Evolutionary conservation across 148 eudicot genomes (phyloP).

Genomic region (Cornus suecica): DNA sequence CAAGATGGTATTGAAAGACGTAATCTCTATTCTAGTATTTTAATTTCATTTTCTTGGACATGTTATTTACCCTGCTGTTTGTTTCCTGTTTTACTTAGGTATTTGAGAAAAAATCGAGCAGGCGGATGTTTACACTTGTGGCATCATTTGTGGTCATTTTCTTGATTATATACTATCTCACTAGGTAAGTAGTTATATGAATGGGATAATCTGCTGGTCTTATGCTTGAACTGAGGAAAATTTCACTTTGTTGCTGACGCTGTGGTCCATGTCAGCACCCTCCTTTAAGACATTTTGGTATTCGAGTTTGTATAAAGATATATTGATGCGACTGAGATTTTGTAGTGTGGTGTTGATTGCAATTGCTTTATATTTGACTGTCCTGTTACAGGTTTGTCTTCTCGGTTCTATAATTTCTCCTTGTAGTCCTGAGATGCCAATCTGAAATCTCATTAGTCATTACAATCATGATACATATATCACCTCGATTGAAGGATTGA

Average conservation of each 20-base stretch:
- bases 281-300: not conserved
- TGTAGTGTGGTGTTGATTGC: slow-evolving; percentile 9
- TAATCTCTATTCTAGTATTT: not conserved
- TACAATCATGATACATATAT: too few species aligned
- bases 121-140: slow-evolving; percentile 78
- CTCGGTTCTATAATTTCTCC: not conserved
- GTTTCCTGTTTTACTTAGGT: slow-evolving; percentile 31
- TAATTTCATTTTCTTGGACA: not conserved
- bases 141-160: slow-evolving; percentile 76
- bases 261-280: slow-evolving; percentile 4
- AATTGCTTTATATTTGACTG: not conserved
- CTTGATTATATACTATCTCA: slow-evolving; percentile 78
- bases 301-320: slow-evolving; percentile 4
- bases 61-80: not conserved
- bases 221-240: not conserved
- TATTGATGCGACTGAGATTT: slow-evolving; percentile 1
- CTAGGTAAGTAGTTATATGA: slow-evolving; percentile 40
- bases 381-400: not conserved
- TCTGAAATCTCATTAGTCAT: too few species aligned
- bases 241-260: not conserved
- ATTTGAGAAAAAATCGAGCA: slow-evolving; percentile 91
- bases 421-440: too few species aligned
- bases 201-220: not conserved
- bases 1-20: slow-evolving; percentile 58
- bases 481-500: too few species aligned